These are phyloP conservation scores for Mucor racemosus DNA, from an alignment of 371 early-diverging fungal species.

Conservation along the genomic window DNA sequence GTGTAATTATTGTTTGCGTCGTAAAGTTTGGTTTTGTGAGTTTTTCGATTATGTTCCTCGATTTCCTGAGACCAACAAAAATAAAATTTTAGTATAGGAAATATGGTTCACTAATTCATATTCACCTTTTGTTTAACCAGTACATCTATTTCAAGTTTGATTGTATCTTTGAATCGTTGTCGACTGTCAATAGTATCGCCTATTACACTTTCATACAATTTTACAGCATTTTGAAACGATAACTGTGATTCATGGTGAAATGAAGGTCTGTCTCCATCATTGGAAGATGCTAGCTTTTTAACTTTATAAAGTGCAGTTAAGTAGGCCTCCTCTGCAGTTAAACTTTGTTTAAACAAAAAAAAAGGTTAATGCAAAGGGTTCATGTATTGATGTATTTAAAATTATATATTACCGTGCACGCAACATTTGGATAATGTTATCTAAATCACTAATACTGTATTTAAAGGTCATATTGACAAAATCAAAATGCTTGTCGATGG, in stretches of 20 bases:
- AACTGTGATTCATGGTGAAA: background rate
- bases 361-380: background rate
- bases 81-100: background rate
- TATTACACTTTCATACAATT: slow-evolving; percentile 38
- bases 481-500: slow-evolving; percentile 44
- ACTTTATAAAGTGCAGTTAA: slow-evolving; percentile 35
- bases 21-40: slow-evolving; percentile 27
- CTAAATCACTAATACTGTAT: slow-evolving; percentile 47
- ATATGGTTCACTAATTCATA: background rate
- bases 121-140: slow-evolving; percentile 24
- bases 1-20: slow-evolving; percentile 45
- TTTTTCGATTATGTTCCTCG: slow-evolving; percentile 42
- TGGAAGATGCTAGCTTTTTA: slow-evolving; percentile 21
- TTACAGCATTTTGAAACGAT: slow-evolving; percentile 37
- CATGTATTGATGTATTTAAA: background rate
- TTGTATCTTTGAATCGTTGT: slow-evolving; percentile 24
- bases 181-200: slow-evolving; percentile 32
- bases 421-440: slow-evolving; percentile 39
- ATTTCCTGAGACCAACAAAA: slow-evolving; percentile 25
- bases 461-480: slow-evolving; percentile 46
- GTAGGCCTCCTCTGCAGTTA: slow-evolving; percentile 51
- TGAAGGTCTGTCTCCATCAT: slow-evolving; percentile 25
- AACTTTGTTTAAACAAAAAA: background rate
- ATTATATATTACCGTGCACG: slow-evolving; percentile 38
- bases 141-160: slow-evolving; percentile 26